These are phyloP conservation scores for Biscogniauxia mediterranea DNA, from an alignment of 2,329 filamentous ascomycete species.

Conservation along the genomic window DNA sequence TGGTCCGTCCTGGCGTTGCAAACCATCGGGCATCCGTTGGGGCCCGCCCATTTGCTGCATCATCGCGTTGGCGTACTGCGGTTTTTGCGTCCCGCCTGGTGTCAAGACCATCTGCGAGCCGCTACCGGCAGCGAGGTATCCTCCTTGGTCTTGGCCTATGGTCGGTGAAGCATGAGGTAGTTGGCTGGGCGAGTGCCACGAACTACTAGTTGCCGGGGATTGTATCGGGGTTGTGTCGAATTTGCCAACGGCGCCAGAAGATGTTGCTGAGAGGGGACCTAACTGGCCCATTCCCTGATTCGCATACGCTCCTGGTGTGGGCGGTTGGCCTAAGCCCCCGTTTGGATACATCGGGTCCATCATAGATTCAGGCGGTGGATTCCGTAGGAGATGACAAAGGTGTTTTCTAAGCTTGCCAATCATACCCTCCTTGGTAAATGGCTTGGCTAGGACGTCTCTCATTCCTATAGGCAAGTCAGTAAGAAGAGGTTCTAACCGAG, in stretches of 20 bases:
- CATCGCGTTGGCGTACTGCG: conserved; percentile 38
- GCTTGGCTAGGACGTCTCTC: conserved; percentile 96
- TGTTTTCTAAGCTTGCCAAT: conserved; percentile 86
- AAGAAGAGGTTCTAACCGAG: neutral
- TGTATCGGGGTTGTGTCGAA: conserved; percentile 57
- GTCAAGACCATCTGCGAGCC: conserved; percentile 39
- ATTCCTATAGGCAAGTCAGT: conserved; percentile 61
- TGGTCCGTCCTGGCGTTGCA: conserved; percentile 37
- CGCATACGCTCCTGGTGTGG: conserved; percentile 33
- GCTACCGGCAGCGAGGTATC: conserved; percentile 44
- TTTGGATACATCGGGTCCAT: conserved; percentile 33
- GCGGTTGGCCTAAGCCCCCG: conserved; percentile 28
- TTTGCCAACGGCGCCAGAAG: conserved; percentile 41
- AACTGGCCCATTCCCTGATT: conserved; percentile 33
- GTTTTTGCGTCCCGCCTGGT: conserved; percentile 37
- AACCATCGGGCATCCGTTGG: conserved; percentile 33
- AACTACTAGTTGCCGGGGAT: conserved; percentile 48
- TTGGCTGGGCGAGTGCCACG: conserved; percentile 52
- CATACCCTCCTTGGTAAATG: conserved; percentile 88
- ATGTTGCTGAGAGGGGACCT: conserved; percentile 32
- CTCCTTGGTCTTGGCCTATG: conserved; percentile 43
- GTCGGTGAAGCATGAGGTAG: conserved; percentile 50
- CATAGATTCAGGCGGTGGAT: conserved; percentile 45
- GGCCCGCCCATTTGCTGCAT: conserved; percentile 35
- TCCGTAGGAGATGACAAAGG: conserved; percentile 77